phyloP scores from a whole-genome alignment of 176 grass and related monocot species.

The Oryza nivara region DNA sequence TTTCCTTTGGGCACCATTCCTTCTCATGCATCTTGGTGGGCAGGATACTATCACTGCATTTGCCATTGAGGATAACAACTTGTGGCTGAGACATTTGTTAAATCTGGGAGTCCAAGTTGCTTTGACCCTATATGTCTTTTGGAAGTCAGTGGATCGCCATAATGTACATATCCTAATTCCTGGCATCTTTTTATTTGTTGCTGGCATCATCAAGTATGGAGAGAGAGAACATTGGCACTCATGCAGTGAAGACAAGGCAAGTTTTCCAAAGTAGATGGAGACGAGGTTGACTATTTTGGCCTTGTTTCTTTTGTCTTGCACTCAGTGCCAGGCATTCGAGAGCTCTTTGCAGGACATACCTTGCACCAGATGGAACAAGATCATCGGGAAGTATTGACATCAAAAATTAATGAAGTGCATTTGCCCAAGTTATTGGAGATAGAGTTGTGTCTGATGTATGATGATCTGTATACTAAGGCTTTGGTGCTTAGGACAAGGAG shows the following conservation, averaged over 20 bases:
- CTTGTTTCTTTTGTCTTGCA: no score
- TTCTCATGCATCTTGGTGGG: neutral
- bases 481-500: neutral
- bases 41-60: neutral
- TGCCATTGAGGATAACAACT: neutral
- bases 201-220: neutral
- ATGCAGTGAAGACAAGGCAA: neutral
- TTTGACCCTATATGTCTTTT: neutral
- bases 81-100: neutral
- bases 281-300: no score
- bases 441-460: neutral
- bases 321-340: no score
- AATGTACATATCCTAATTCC: neutral
- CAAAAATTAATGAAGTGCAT: no score
- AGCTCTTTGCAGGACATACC: no score
- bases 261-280: no score
- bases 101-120: neutral
- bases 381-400: no score
- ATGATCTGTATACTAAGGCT: neutral
- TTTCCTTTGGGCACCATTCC: neutral
- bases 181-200: neutral
- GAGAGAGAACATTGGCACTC: neutral
- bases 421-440: neutral
- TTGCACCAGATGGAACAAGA: no score
- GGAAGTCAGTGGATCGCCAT: neutral